Percentiles rank a stretch among this genome's conserved stretches.
phyloP scores from a whole-genome alignment of 495 filamentous ascomycete species.

The Cryomyces minteri region DNA sequence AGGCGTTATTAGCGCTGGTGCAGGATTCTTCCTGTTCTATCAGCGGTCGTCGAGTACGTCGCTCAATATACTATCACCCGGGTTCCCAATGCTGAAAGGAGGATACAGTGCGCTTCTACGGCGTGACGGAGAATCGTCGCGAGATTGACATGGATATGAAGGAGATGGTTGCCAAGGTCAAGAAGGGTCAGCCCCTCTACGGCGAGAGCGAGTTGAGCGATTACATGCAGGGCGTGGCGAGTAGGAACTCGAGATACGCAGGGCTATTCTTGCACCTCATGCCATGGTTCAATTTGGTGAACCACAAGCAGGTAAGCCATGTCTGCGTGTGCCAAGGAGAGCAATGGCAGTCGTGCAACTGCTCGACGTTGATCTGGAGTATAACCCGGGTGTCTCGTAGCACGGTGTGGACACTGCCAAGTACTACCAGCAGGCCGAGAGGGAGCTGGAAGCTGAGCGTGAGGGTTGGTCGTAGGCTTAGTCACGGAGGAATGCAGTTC shows the following conservation, averaged over 20 bases:
- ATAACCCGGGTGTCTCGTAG: slow-evolving; percentile 21
- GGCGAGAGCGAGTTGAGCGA: slow-evolving; percentile 57
- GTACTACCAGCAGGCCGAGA: slow-evolving; percentile 93
- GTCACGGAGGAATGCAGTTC: no score
- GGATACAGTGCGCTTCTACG: slow-evolving; percentile 68
- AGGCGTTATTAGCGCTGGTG: slow-evolving; percentile 46
- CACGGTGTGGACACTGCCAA: slow-evolving; percentile 97
- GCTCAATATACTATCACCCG: neutral
- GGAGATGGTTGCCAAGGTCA: slow-evolving; percentile 93
- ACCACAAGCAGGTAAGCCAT: slow-evolving; percentile 57
- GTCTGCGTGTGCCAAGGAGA: neutral
- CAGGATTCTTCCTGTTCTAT: slow-evolving; percentile 67
- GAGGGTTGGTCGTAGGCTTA: neutral
- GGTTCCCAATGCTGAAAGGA: slow-evolving; percentile 6
- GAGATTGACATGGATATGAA: slow-evolving; percentile 93
- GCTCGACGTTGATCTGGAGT: neutral
- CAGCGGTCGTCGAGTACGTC: slow-evolving; percentile 45
- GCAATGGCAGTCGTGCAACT: neutral
- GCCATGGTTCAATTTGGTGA: slow-evolving; percentile 96
- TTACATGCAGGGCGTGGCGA: slow-evolving; percentile 85
- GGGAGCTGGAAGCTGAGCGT: slow-evolving; percentile 68
- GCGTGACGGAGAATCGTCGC: slow-evolving; percentile 74
- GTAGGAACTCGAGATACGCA: slow-evolving; percentile 81
- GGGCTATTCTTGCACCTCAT: slow-evolving; percentile 64
- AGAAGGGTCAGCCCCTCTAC: slow-evolving; percentile 80